Evolutionary conservation across 352 stramenopile genomes (phyloP), one percentile per base, ranked within the genome.

Genomic region (Phytophthora palmivora): DNA sequence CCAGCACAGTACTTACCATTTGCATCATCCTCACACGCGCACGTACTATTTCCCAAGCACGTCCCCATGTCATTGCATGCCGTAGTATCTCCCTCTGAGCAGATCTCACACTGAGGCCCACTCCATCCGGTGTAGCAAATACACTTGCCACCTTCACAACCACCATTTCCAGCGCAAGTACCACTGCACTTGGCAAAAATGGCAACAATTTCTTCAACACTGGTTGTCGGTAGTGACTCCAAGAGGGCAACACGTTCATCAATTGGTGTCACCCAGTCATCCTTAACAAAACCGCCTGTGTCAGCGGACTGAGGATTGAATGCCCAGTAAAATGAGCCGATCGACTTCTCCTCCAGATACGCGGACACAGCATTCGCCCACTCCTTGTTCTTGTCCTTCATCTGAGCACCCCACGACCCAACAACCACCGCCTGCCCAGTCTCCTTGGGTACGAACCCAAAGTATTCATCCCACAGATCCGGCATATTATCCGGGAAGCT

Each of bases 291-390:
- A 3, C 81, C 84, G 19, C 84, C 84, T 0, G 68, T 88, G 49
- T 91, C 81, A 14, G 78, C 80, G 10, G 79, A 89, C 62, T 93
- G 76, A 5, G 84, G 84, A 53, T 93, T 93, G 34, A 93, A 78
- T 0, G 79, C 79, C 83, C 84, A 93, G 56, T 91, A 88, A 55
- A 93, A 93, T 12, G 78, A 91, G 9, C 76, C 76, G 42, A 93
- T 84, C 9, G 43, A 72, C 16, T 84, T 88, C 24, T 79, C 44
- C 11, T 68, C 48, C 15, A 93, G 47, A 41, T 91, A 93, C 9
- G 71, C 34, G 10, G 74, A 76, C 22, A 89, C 72, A 0, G 71
- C 67, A 16, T 72, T 70, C 0, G 76, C 81, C 84, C 79, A 90
- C 38, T 83, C 51, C 37, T 81, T 74, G 70, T 91, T 75, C 18